Conservation (phyloP, 257 asterid species). For the Rubia yunnanensis region DNA sequence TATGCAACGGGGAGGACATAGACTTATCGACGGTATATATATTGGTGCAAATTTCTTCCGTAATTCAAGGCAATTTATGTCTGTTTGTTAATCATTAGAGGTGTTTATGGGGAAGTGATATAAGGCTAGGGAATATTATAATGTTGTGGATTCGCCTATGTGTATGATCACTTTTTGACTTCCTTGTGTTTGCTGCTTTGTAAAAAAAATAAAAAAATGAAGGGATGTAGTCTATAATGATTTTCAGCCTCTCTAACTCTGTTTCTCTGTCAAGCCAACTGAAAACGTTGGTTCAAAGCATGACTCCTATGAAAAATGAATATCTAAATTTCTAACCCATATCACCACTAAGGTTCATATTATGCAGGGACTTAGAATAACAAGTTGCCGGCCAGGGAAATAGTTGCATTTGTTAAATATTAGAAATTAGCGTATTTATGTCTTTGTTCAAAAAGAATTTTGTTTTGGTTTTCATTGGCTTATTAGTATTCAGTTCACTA, state of each 20-base stretch:
- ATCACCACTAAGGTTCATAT: neutral
- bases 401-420: neutral
- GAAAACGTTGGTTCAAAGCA: neutral
- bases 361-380: neutral
- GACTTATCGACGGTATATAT: conserved; percentile 55
- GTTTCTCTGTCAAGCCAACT: neutral
- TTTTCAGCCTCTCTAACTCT: neutral
- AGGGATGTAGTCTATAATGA: neutral
- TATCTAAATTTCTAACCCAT: neutral
- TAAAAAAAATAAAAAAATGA: no score
- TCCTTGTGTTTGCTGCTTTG: neutral
- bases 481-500: neutral
- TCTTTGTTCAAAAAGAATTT: neutral
- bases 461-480: neutral
- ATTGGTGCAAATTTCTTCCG: neutral
- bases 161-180: neutral
- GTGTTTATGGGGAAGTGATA: neutral
- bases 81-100: neutral
- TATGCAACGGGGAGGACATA: conserved; percentile 93
- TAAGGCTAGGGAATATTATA: neutral
- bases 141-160: neutral
- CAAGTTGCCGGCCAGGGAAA: neutral
- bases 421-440: no score
- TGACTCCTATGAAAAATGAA: neutral
- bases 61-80: neutral